Conservation (phyloP, 805 yeast genomes). For the Candida tammaniensis region DNA sequence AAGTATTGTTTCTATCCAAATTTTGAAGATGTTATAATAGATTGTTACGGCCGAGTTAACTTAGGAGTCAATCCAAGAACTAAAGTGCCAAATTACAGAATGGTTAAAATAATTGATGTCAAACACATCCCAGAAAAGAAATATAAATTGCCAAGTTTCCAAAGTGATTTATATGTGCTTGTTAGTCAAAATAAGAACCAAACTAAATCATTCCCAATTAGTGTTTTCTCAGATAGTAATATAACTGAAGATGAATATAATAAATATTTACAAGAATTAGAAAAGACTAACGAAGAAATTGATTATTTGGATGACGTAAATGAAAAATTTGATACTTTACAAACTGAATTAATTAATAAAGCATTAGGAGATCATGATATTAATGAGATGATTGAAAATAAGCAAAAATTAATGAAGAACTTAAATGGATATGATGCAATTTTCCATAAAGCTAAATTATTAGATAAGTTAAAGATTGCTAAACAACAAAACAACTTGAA, state of each 20-base stretch:
- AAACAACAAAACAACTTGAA: constrained; percentile 49
- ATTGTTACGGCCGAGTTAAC: constrained; percentile 80
- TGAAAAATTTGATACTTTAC: constrained; percentile 59
- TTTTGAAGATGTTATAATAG: constrained; percentile 65
- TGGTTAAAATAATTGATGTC: constrained; percentile 76
- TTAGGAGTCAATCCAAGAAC: constrained; percentile 67
- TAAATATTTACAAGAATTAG: constrained; percentile 60
- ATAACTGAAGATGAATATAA: constrained; percentile 71
- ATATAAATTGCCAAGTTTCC: constrained; percentile 41
- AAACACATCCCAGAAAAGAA: constrained; percentile 40
- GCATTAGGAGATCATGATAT: constrained; percentile 72
- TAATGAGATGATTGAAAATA: constrained; percentile 71
- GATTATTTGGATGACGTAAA: constrained; percentile 67
- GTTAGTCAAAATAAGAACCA: constrained; percentile 80
- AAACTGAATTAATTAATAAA: constrained; percentile 55
- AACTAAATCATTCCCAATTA: constrained; percentile 73
- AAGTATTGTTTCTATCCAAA: constrained; percentile 81
- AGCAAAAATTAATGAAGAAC: constrained; percentile 55
- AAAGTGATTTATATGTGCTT: constrained; percentile 53
- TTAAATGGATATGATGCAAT: constrained; percentile 57
- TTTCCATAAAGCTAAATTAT: constrained; percentile 63
- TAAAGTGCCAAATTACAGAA: constrained; percentile 67
- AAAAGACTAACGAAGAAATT: constrained; percentile 51
- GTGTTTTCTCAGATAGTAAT: constrained; percentile 74
- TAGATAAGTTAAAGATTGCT: constrained; percentile 76